These are phyloP conservation scores for Paecilomyces dactylethromorphus DNA, from an alignment of 2,329 filamentous ascomycete species.

Conservation along the genomic window DNA sequence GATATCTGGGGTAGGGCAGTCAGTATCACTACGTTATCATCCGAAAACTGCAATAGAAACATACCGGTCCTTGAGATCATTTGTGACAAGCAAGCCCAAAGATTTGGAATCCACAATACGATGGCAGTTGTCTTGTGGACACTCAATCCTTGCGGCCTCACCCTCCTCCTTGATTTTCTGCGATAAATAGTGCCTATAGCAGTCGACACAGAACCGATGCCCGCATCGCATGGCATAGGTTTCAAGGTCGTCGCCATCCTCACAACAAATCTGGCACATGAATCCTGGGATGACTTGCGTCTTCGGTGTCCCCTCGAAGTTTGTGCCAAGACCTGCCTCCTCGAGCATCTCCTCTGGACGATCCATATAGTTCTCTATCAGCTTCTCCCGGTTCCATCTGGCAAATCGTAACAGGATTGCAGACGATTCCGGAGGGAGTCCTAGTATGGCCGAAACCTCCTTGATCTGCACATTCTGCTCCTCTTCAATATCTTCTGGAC, in stretches of 20 bases:
- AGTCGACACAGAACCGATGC: constrained; percentile 87
- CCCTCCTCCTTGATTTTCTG: constrained; percentile 96
- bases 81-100: constrained; percentile 65
- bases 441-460: constrained; percentile 86
- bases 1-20: constrained; percentile 54
- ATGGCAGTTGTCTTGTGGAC: constrained; percentile 79
- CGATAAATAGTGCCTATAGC: constrained; percentile 82
- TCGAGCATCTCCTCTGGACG: constrained; percentile 71
- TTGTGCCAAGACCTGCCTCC: constrained; percentile 70
- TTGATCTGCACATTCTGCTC: constrained; percentile 82
- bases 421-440: constrained; percentile 79
- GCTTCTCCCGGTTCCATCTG: constrained; percentile 90
- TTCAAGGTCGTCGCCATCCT: constrained; percentile 69
- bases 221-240: constrained; percentile 94
- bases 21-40: constrained; percentile 8
- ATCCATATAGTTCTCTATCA: constrained; percentile 97
- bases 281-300: constrained; percentile 70
- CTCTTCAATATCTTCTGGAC: constrained; percentile 71
- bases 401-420: constrained; percentile 85
- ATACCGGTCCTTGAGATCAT: constrained; percentile 51
- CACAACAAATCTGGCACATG: constrained; percentile 91
- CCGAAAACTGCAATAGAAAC: constrained; percentile 11
- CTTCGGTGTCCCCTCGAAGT: constrained; percentile 55
- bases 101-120: constrained; percentile 88
- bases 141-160: constrained; percentile 90